phyloP scores from a whole-genome alignment of 305 asterid species.

The Striga hermonthica region DNA sequence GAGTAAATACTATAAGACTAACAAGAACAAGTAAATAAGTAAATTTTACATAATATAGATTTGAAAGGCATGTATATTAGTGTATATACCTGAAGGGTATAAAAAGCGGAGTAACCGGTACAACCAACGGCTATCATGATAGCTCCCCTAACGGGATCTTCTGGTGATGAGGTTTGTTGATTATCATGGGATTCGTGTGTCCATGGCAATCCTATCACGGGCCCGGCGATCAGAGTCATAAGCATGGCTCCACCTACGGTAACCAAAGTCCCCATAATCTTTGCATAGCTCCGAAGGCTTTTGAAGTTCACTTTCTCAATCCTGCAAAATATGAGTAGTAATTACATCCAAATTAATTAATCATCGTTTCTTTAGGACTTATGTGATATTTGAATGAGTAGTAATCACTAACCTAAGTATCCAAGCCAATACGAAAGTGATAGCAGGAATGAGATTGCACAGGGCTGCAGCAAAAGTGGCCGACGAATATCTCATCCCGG shows the following conservation, averaged over 20 bases:
- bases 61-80: too few species aligned
- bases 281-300: constrained; percentile 48
- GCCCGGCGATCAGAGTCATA: constrained; percentile 52
- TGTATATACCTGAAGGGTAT: constrained; percentile 60
- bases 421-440: constrained; percentile 70
- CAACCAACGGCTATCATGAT: constrained; percentile 58
- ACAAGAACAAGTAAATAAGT: neutral
- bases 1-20: neutral
- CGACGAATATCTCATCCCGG: constrained; percentile 70
- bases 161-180: constrained; percentile 19
- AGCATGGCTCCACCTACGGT: constrained; percentile 58
- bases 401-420: constrained; percentile 48
- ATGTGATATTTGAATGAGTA: too few species aligned
- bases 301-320: constrained; percentile 45
- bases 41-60: too few species aligned
- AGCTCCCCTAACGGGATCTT: constrained; percentile 60
- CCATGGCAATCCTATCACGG: constrained; percentile 51
- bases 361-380: too few species aligned
- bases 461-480: constrained; percentile 77
- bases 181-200: constrained; percentile 33
- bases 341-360: neutral
- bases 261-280: constrained; percentile 45
- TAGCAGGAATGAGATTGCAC: constrained; percentile 68
- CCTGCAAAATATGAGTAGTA: too few species aligned
- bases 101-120: constrained; percentile 62